Percentiles rank a stretch among this genome's conserved stretches.
Evolutionary conservation across 2,329 filamentous ascomycete genomes (phyloP).

Genomic region (Pseudonectria foliicola): DNA sequence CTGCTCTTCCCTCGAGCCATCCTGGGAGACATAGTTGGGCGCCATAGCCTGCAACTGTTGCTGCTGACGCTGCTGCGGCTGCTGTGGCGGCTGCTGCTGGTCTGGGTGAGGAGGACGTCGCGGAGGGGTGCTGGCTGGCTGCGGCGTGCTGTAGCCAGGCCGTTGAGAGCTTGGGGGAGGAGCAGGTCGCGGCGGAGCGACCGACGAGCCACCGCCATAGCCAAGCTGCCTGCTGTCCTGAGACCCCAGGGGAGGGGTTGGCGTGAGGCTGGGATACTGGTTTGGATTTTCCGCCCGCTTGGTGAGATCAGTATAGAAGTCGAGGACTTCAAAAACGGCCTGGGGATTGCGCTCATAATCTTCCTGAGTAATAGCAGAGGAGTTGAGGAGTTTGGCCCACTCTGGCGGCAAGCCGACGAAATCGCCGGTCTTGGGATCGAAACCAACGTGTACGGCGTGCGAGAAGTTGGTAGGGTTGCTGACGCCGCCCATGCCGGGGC

Average conservation of each 20-base stretch:
- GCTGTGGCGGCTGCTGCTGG: constrained; percentile 25
- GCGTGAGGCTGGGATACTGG: constrained; percentile 60
- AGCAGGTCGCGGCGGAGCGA: constrained; percentile 63
- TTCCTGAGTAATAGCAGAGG: constrained; percentile 95
- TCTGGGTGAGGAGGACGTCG: constrained; percentile 40
- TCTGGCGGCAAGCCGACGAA: constrained; percentile 92
- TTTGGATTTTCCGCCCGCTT: constrained; percentile 67
- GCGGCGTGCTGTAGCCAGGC: constrained; percentile 33
- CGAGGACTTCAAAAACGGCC: constrained; percentile 71
- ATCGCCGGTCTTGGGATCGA: constrained; percentile 89
- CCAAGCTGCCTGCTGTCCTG: constrained; percentile 58
- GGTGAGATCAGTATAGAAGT: constrained; percentile 79
- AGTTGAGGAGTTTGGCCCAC: constrained; percentile 94
- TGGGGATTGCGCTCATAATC: constrained; percentile 97
- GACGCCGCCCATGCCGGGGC: constrained; percentile 94
- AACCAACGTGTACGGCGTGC: constrained; percentile 94
- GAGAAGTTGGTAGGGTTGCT: constrained; percentile 98
- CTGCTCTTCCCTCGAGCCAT: constrained; percentile 47
- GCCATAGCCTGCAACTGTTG: constrained; percentile 53
- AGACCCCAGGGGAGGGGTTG: constrained; percentile 52
- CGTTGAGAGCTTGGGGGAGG: constrained; percentile 38
- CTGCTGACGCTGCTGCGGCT: constrained; percentile 47
- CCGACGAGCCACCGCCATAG: constrained; percentile 47
- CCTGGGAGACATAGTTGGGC: constrained; percentile 45
- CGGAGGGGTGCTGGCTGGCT: constrained; percentile 31